phyloP scores from a whole-genome alignment of 345 rosid species.

The Salix arbutifolia region DNA sequence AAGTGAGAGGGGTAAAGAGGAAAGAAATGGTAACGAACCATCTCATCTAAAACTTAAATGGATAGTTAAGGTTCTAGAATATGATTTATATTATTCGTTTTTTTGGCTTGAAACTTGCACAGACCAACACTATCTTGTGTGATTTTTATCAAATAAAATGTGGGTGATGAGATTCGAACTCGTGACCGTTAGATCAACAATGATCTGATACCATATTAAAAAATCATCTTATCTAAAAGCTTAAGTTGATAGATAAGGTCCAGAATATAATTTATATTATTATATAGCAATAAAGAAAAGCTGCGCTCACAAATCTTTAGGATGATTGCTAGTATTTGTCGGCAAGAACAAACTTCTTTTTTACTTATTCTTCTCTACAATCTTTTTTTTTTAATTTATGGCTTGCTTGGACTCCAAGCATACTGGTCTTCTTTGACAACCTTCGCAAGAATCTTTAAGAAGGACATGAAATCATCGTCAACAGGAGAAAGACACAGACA shows the following conservation, averaged over 20 bases:
- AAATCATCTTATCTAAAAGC: fast-evolving
- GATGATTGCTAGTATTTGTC: background rate
- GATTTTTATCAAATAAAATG: too few relatives aligned
- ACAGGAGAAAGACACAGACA: background rate
- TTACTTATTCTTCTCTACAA: background rate
- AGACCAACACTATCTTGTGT: too few relatives aligned
- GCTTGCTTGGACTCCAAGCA: background rate
- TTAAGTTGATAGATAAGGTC: too few relatives aligned
- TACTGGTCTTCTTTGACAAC: background rate
- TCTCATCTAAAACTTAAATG: too few relatives aligned
- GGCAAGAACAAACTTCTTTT: background rate
- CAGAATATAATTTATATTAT: too few relatives aligned
- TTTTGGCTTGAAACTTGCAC: too few relatives aligned
- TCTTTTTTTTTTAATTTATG: background rate
- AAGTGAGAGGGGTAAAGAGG: background rate
- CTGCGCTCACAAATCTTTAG: background rate
- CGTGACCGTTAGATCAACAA: too few relatives aligned
- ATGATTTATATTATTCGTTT: too few relatives aligned
- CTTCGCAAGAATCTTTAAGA: background rate
- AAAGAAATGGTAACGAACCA: background rate
- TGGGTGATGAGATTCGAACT: too few relatives aligned
- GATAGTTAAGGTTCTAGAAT: too few relatives aligned
- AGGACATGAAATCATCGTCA: too few relatives aligned
- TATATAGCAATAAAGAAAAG: background rate
- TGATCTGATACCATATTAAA: too few relatives aligned